phyloP scores from a whole-genome alignment of 139 green algal species.

The Micractinium sp. region DNA sequence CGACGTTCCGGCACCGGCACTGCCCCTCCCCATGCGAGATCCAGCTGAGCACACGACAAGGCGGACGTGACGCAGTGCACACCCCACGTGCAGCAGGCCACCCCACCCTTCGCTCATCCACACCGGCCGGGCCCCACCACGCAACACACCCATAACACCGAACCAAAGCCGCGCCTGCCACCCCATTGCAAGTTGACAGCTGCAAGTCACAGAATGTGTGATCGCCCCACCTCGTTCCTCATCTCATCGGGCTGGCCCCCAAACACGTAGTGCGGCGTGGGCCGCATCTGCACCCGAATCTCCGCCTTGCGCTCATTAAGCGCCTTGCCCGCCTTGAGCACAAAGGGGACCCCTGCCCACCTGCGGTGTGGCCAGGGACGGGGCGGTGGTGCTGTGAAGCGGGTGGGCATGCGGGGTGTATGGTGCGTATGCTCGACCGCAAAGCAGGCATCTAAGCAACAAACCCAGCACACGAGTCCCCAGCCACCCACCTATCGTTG shows the following conservation, averaged over 20 bases:
- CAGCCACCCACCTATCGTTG: conserved; percentile 81
- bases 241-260: conserved; percentile 49
- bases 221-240: conserved; percentile 83
- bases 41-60: neutral
- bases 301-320: conserved; percentile 75
- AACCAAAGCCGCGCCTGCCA: no score
- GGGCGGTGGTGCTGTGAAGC: no score
- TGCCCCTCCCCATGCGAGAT: neutral
- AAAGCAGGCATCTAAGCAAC: neutral
- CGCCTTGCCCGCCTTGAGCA: conserved; percentile 97
- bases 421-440: neutral
- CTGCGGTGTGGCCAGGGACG: conserved; percentile 31
- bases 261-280: conserved; percentile 54
- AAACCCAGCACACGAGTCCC: neutral
- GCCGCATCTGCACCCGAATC: conserved; percentile 68
- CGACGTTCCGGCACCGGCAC: no score
- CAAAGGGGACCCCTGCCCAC: conserved; percentile 89
- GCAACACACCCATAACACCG: no score
- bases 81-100: no score
- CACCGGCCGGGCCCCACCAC: no score
- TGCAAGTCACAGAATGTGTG: neutral
- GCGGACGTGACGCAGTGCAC: neutral
- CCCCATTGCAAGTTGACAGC: no score
- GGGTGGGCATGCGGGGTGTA: neutral
- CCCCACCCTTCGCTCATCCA: no score